phyloP scores from a whole-genome alignment of 257 asterid genomes.

The Solanum arcanum region DNA sequence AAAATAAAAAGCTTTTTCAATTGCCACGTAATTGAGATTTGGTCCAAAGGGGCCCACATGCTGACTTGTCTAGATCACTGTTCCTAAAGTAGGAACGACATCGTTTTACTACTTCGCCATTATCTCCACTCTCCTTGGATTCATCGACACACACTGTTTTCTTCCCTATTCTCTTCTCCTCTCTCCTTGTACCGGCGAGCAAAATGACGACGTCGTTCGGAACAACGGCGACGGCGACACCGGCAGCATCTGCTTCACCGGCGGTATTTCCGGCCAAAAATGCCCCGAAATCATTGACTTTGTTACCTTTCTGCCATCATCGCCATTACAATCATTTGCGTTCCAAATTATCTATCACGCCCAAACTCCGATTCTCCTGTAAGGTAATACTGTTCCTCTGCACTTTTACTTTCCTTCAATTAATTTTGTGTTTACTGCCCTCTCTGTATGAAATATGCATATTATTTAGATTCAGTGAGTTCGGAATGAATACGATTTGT shows the following conservation, averaged over 20 bases:
- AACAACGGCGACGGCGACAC: conserved; percentile 5
- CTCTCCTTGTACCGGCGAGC: background rate
- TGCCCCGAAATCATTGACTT: conserved; percentile 28
- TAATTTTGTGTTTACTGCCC: background rate
- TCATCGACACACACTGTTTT: conserved; percentile 35
- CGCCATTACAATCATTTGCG: conserved; percentile 22
- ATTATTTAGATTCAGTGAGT: background rate
- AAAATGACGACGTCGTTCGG: conserved; percentile 69
- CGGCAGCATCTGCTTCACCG: conserved; percentile 26
- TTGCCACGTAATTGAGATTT: background rate
- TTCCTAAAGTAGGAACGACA: conserved; percentile 12
- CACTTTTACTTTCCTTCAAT: background rate
- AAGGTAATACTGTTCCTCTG: conserved; percentile 25
- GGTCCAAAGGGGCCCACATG: conserved; percentile 1
- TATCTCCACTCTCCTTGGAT: conserved; percentile 24
- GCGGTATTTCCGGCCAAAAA: conserved; percentile 31
- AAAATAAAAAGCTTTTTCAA: background rate
- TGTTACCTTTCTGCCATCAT: conserved; percentile 19
- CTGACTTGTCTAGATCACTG: conserved; percentile 8
- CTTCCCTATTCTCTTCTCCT: conserved; percentile 7
- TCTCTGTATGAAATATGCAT: background rate
- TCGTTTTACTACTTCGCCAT: conserved; percentile 3
- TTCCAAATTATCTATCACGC: conserved; percentile 39
- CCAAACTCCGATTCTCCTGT: conserved; percentile 45
- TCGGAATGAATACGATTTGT: background rate